A percentile compares a stretch with the other conserved stretches of the same genome.
These are phyloP conservation scores for Fraxinus sp. DNA, from an alignment of 305 asterid species.

Conservation along the genomic window DNA sequence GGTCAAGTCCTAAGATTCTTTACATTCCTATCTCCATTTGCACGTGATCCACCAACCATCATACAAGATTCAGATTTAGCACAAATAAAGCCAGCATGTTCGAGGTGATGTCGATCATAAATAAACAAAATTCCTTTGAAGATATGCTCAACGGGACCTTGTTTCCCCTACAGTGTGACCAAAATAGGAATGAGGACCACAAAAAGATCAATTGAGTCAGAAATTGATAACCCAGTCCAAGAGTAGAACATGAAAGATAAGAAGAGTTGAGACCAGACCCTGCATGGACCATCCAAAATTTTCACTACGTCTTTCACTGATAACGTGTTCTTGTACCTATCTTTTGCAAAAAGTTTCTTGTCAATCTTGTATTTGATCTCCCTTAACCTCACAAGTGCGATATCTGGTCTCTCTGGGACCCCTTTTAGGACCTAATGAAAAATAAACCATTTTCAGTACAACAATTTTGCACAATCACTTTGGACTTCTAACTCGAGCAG, in stretches of 20 bases:
- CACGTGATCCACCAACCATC: slow-evolving; percentile 89
- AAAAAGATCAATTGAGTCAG: slow-evolving; percentile 9
- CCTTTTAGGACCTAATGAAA: slow-evolving; percentile 85
- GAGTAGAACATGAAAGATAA: background rate
- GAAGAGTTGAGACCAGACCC: slow-evolving; percentile 47
- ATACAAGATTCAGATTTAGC: slow-evolving; percentile 80
- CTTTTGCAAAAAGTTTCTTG: slow-evolving; percentile 62
- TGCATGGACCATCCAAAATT: slow-evolving; percentile 89
- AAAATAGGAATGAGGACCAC: slow-evolving; percentile 20
- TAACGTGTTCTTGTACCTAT: slow-evolving; percentile 65
- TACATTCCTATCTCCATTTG: slow-evolving; percentile 84
- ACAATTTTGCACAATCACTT: slow-evolving; percentile 5
- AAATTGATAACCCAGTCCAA: slow-evolving; percentile 2
- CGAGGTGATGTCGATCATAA: slow-evolving; percentile 89
- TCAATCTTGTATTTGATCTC: slow-evolving; percentile 87
- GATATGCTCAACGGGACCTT: slow-evolving; percentile 92
- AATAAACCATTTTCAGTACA: slow-evolving; percentile 27
- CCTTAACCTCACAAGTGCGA: slow-evolving; percentile 81
- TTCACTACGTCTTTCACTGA: slow-evolving; percentile 88
- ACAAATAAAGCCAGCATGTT: slow-evolving; percentile 97
- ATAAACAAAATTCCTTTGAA: slow-evolving; percentile 74
- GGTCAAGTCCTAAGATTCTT: slow-evolving; percentile 17
- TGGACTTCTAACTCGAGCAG: slow-evolving; percentile 5
- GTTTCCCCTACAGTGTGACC: slow-evolving; percentile 63
- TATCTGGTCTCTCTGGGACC: slow-evolving; percentile 86